Conservation (phyloP, 2,329 filamentous ascomycete species). For the Fusarium subtropicale region DNA sequence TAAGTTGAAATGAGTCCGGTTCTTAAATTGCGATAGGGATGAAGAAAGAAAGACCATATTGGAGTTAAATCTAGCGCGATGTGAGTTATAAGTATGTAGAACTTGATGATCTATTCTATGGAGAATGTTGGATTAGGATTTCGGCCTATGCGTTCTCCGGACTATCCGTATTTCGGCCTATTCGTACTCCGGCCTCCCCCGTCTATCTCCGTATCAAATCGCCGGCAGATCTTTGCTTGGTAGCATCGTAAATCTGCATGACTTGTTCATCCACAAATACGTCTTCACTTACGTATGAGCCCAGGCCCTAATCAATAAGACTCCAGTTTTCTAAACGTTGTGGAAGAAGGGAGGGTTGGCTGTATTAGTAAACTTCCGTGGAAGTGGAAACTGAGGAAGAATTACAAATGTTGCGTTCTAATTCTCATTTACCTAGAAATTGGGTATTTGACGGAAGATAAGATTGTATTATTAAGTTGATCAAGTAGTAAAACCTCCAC, state of each 20-base stretch:
- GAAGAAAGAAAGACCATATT: accelerated
- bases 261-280: not conserved
- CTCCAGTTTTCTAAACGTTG: not conserved
- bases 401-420: not conserved
- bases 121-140: not conserved
- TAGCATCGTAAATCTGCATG: not conserved
- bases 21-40: no score
- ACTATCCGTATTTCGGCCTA: no score
- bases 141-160: no score
- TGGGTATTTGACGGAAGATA: accelerated
- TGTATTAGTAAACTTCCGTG: not conserved
- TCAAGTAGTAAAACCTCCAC: not conserved
- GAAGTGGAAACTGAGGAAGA: not conserved
- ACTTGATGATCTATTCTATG: not conserved
- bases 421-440: accelerated
- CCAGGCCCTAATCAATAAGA: accelerated
- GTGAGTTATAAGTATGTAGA: not conserved
- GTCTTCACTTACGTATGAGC: no score
- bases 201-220: not conserved
- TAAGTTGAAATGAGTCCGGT: accelerated
- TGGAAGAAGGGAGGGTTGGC: not conserved
- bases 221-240: no score
- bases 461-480: not conserved
- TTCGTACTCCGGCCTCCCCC: not conserved
- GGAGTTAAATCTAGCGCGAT: not conserved